phyloP scores from a whole-genome alignment of 768 basidiomycete genomes.

The Dacryopinax spathularia region DNA sequence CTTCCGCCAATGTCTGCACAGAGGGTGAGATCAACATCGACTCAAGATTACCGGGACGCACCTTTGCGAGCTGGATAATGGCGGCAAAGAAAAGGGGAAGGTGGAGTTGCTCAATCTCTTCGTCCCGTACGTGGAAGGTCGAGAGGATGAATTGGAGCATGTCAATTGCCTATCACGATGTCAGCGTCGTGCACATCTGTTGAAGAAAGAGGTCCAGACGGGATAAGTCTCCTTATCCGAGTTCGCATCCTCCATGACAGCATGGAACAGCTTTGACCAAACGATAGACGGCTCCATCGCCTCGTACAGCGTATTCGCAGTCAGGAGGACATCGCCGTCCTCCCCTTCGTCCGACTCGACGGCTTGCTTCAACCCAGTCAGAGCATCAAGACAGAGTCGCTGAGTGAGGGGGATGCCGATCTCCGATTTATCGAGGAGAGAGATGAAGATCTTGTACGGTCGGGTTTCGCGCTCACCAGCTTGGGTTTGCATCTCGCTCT shows the following conservation, averaged over 20 bases:
- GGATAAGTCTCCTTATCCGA: not conserved
- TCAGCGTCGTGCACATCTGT: not conserved
- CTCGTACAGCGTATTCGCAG: conserved; percentile 79
- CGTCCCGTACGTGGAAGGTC: conserved; percentile 66
- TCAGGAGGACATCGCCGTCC: conserved; percentile 48
- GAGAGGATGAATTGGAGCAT: conserved; percentile 60
- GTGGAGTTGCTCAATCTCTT: conserved; percentile 70
- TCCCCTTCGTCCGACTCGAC: conserved; percentile 24
- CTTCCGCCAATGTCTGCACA: not conserved
- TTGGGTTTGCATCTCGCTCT: conserved; percentile 69
- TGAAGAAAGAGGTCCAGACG: not conserved
- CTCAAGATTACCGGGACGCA: conserved; percentile 30
- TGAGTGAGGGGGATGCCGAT: conserved; percentile 74
- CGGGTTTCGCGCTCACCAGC: conserved; percentile 62
- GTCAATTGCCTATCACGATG: conserved; percentile 40
- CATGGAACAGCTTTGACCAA: conserved; percentile 60
- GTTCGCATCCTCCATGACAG: conserved; percentile 14
- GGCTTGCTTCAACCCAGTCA: conserved; percentile 52
- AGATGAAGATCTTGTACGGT: conserved; percentile 93
- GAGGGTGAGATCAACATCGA: not conserved
- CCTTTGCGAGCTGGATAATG: conserved; percentile 48
- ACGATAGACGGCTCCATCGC: conserved; percentile 74
- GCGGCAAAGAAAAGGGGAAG: conserved; percentile 64
- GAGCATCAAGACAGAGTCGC: conserved; percentile 59
- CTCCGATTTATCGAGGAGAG: conserved; percentile 93